Percentiles rank a stretch among this genome's conserved stretches.
phyloP scores from a whole-genome alignment of 2,329 filamentous ascomycete genomes.

The Colletotrichum sp. region DNA sequence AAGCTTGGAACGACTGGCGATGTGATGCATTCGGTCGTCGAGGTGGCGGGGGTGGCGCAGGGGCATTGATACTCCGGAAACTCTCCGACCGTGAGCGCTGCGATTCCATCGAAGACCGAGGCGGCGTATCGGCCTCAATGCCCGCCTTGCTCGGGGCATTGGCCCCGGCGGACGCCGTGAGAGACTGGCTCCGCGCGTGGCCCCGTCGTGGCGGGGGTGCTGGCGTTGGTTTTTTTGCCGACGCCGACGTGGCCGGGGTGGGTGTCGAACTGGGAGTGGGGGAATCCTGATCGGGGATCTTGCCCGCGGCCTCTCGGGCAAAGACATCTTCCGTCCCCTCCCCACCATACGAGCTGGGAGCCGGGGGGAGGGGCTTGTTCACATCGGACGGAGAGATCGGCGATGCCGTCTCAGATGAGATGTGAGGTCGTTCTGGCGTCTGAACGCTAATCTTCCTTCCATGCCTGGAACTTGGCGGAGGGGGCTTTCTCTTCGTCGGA shows the following conservation, averaged over 20 bases:
- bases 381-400: slow-evolving; percentile 50
- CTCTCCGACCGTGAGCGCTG: slow-evolving; percentile 50
- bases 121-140: slow-evolving; percentile 42
- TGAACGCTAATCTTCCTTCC: slow-evolving; percentile 72
- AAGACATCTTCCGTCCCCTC: slow-evolving; percentile 57
- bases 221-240: slow-evolving; percentile 48
- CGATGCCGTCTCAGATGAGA: slow-evolving; percentile 26
- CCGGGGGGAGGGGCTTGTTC: slow-evolving; percentile 67
- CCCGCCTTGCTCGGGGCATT: slow-evolving; percentile 18
- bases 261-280: slow-evolving; percentile 21
- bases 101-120: slow-evolving; percentile 57
- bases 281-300: slow-evolving; percentile 47
- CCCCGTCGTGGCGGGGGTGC: slow-evolving; percentile 56
- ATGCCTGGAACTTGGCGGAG: slow-evolving; percentile 76
- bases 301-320: slow-evolving; percentile 58
- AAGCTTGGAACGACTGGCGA: slow-evolving; percentile 27
- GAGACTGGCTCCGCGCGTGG: slow-evolving; percentile 47
- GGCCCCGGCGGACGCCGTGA: slow-evolving; percentile 10
- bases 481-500: slow-evolving; percentile 69
- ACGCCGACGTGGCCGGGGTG: slow-evolving; percentile 42
- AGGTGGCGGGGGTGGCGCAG: slow-evolving; percentile 58
- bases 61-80: slow-evolving; percentile 45
- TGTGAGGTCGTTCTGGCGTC: slow-evolving; percentile 13
- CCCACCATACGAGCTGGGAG: slow-evolving; percentile 52
- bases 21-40: slow-evolving; percentile 49